phyloP scores from a whole-genome alignment of 1,284 basidiomycete genomes.

The Kwoniella shivajii region DNA sequence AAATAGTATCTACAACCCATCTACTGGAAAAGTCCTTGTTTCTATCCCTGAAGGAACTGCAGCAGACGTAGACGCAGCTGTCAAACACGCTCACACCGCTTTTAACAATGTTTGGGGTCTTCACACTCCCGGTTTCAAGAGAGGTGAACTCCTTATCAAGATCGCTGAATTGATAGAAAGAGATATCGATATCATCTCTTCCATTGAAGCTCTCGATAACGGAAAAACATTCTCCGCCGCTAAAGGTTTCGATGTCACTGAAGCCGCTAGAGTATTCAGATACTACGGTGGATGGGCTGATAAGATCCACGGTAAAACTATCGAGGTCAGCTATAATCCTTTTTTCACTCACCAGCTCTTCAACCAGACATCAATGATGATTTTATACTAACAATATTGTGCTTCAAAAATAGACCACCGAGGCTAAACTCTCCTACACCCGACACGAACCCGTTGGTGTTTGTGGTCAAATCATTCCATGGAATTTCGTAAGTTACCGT shows the following conservation, averaged over 20 bases:
- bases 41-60: constrained; percentile 67
- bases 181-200: constrained; percentile 70
- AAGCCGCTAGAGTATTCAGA: constrained; percentile 69
- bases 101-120: constrained; percentile 73
- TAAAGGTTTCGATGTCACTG: constrained; percentile 64
- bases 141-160: constrained; percentile 65
- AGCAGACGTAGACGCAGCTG: constrained; percentile 73
- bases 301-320: constrained; percentile 80
- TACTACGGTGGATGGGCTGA: constrained; percentile 65
- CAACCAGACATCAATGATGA: not conserved
- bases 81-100: constrained; percentile 74
- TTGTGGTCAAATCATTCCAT: constrained; percentile 72
- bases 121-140: constrained; percentile 61
- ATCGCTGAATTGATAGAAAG: constrained; percentile 74
- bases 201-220: constrained; percentile 79
- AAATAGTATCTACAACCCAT: constrained; percentile 73
- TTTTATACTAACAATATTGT: not conserved
- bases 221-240: constrained; percentile 72
- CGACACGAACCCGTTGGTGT: constrained; percentile 94
- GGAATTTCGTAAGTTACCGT: constrained; percentile 62
- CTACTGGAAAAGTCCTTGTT: constrained; percentile 71
- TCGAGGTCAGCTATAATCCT: constrained; percentile 55
- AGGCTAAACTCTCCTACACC: constrained; percentile 74
- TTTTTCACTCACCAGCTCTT: not conserved
- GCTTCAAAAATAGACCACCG: constrained; percentile 57